A percentile compares a stretch with the other conserved stretches of the same genome.
Conservation (phyloP, 495 filamentous ascomycete species). For the Daldinia concentrica region DNA sequence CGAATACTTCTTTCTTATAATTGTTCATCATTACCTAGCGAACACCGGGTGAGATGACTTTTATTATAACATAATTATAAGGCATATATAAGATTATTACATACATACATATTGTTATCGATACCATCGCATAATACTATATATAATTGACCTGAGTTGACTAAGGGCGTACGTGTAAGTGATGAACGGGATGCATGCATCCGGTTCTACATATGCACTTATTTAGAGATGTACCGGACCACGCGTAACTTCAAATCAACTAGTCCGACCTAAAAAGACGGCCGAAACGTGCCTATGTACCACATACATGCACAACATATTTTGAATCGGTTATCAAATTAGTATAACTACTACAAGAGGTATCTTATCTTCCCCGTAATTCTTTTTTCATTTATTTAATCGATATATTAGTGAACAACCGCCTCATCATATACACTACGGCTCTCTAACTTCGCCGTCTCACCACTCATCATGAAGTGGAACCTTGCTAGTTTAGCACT, state of each 20-base stretch:
- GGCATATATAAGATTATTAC: not conserved
- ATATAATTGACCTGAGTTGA: not conserved
- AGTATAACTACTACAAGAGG: not conserved
- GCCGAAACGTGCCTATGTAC: not conserved
- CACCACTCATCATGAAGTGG: conserved; percentile 2
- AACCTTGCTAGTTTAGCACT: not conserved
- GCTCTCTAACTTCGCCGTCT: conserved; percentile 5
- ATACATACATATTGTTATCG: not conserved
- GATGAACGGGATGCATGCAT: not conserved
- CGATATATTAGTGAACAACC: conserved; percentile 5
- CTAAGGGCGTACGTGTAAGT: conserved; percentile 1
- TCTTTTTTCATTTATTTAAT: conserved; percentile 14
- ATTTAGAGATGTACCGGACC: not conserved
- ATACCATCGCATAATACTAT: not conserved
- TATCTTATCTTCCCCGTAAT: not conserved
- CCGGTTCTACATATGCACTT: not conserved
- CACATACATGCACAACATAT: not conserved
- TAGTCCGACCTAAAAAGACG: not conserved
- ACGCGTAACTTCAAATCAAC: not conserved
- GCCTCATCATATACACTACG: conserved; percentile 20
- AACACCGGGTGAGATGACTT: not conserved
- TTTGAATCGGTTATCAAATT: not conserved
- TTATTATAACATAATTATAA: not conserved
- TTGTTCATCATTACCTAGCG: not conserved
- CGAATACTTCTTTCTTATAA: too few relatives aligned